These are phyloP conservation scores for Cercospora berteroae DNA, from an alignment of 2,329 filamentous ascomycete species.

Conservation along the genomic window DNA sequence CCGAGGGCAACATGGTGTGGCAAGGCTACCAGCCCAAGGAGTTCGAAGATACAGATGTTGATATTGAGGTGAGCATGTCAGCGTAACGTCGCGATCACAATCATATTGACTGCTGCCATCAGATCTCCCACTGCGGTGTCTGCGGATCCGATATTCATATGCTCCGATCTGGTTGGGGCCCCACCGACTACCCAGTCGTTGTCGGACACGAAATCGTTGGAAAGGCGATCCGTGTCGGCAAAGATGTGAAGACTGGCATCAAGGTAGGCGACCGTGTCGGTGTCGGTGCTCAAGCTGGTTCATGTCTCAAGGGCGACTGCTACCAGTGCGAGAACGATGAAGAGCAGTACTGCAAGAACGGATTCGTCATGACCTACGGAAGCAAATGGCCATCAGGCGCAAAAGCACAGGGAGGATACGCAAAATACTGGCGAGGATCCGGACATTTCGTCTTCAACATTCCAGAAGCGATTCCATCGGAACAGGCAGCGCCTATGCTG, in stretches of 20 bases:
- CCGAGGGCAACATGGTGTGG: slow-evolving; percentile 56
- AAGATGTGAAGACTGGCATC: slow-evolving; percentile 34
- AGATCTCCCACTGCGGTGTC: slow-evolving; percentile 41
- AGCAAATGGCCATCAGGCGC: slow-evolving; percentile 26
- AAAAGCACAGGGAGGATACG: slow-evolving; percentile 62
- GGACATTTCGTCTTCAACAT: slow-evolving; percentile 58
- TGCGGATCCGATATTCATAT: slow-evolving; percentile 38
- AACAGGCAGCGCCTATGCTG: slow-evolving; percentile 65
- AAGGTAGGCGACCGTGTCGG: slow-evolving; percentile 47
- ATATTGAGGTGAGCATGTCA: slow-evolving; percentile 34
- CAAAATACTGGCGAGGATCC: slow-evolving; percentile 49
- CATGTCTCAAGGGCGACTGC: slow-evolving; percentile 50
- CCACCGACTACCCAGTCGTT: slow-evolving; percentile 28
- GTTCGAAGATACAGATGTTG: slow-evolving; percentile 42
- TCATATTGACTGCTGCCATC: neutral
- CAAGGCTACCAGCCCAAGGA: slow-evolving; percentile 44
- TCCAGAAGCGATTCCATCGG: slow-evolving; percentile 48
- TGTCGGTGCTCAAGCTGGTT: slow-evolving; percentile 51
- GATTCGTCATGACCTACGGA: slow-evolving; percentile 31
- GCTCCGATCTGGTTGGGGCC: slow-evolving; percentile 42
- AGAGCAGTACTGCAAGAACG: slow-evolving; percentile 45
- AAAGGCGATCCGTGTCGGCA: slow-evolving; percentile 37
- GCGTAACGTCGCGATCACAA: fast-evolving
- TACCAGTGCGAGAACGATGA: slow-evolving; percentile 51
- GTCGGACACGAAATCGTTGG: slow-evolving; percentile 40